Conservation (phyloP, 805 yeast species). For the Kazachstania psychrophila region DNA sequence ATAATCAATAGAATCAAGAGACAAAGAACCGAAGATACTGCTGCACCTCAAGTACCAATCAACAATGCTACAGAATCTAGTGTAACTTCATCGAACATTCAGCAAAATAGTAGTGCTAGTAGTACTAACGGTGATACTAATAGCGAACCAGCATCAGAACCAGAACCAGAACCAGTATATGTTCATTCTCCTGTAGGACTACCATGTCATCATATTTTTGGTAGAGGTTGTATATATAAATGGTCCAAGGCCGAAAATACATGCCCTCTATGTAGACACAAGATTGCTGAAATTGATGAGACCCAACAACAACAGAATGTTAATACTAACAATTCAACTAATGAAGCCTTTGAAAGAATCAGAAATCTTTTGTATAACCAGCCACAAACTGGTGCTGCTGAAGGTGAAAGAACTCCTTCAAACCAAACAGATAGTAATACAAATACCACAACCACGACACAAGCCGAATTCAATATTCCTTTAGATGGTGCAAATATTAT, state of each 20-base stretch:
- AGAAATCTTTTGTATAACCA: conserved; percentile 19
- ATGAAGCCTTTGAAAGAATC: conserved; percentile 23
- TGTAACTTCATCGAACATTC: background rate
- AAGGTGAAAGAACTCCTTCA: background rate
- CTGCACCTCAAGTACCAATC: too few relatives aligned
- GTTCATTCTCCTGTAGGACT: conserved; percentile 59
- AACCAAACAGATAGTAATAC: background rate
- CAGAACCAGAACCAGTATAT: conserved; percentile 19
- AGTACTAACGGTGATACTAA: too few relatives aligned
- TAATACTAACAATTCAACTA: conserved; percentile 2
- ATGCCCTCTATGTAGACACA: conserved; percentile 79
- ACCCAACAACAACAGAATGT: conserved; percentile 1
- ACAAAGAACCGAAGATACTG: conserved; percentile 10
- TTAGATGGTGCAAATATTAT: conserved; percentile 10
- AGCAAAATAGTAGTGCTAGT: too few relatives aligned
- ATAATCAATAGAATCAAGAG: conserved; percentile 15
- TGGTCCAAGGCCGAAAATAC: conserved; percentile 71
- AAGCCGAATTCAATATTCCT: conserved; percentile 3
- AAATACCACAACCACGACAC: background rate
- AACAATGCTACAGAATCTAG: conserved; percentile 1
- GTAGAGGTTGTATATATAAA: conserved; percentile 70
- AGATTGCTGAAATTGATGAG: conserved; percentile 31
- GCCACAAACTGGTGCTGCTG: background rate
- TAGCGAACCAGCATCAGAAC: conserved; percentile 4
- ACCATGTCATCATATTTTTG: conserved; percentile 86